A percentile compares a stretch with the other conserved stretches of the same genome.
These are phyloP conservation scores for Choricystis sp. DNA, from an alignment of 139 green algal genomes.

Conservation along the genomic window DNA sequence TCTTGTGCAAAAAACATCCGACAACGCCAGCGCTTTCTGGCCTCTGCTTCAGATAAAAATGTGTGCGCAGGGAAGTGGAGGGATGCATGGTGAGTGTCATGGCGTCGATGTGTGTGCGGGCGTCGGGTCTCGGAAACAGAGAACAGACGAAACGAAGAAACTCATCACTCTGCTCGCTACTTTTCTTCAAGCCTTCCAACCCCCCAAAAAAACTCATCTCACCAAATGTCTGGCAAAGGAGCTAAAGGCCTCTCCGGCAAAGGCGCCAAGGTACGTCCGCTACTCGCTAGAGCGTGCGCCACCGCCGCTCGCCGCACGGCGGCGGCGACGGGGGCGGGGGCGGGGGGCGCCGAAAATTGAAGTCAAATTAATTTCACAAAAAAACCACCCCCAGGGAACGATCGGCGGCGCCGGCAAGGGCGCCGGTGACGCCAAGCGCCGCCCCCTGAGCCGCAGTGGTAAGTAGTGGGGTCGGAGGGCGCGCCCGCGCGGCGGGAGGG, in stretches of 20 bases:
- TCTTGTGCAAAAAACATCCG: not conserved
- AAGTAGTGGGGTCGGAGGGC: too few species aligned
- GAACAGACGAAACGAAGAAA: too few species aligned
- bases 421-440: conserved; percentile 41
- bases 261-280: conserved; percentile 8
- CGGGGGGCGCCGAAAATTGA: too few species aligned
- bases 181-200: not conserved
- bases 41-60: too few species aligned
- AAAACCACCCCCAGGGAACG: conserved; percentile 88
- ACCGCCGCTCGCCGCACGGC: not conserved
- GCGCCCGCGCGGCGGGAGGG: too few species aligned
- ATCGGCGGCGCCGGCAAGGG: conserved; percentile 39
- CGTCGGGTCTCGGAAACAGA: too few species aligned
- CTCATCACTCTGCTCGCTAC: not conserved
- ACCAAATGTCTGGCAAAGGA: conserved; percentile 62
- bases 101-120: not conserved
- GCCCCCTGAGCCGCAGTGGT: too few species aligned
- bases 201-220: not conserved
- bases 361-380: too few species aligned
- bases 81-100: not conserved
- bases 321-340: conserved; percentile 28
- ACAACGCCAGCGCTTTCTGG: too few species aligned
- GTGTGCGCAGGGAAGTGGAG: too few species aligned
- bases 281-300: not conserved
- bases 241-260: conserved; percentile 83